Evolutionary conservation across 1,139 yeast species (phyloP), one percentile per base, ranked within the genome.

Genomic region (Taphrina wiesneri): DNA sequence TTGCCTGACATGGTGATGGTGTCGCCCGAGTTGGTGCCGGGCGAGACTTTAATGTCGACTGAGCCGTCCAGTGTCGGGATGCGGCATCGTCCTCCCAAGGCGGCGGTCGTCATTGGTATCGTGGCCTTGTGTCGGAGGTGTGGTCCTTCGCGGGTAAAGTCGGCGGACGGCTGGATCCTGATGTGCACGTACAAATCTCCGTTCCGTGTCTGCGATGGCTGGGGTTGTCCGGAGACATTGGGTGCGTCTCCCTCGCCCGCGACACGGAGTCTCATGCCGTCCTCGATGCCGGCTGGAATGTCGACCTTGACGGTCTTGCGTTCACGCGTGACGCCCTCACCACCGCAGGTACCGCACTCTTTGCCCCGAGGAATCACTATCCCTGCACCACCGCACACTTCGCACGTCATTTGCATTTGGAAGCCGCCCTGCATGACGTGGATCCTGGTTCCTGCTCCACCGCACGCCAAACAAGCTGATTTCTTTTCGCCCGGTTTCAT

Each of bases 321-420:
- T 19, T 82, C 80, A 70, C 86, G 87, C 56, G 82, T 82, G 11
- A 90, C 96, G 67, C 99, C 99, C 70, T 88, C 87, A 64, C 98
- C 97, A 70, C 86, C 92, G 78, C 99, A 93, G 0, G 86, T 77
- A 1, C 76, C 75, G 81, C 99, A 93, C 69, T 85, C 85, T 73
- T 91, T 92, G 19, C 81, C 79, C 47, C 83, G 80, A 56, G 86
- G 83, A 63, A 91, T 86, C 3, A 81, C 82, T 1, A 90, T 95
- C 65, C 99, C 99, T 2, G 89, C 80, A 53, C 99, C 99, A 61
- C 83, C 86, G 81, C 99, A 93, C 1, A 86, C 80, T 64, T 83
- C 82, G 82, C 99, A 93, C 15, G 97, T 90, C 2, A 96, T 86
- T 1, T 96, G 86, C 97, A 95, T 91, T 73, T 92, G 97, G 84